These are phyloP conservation scores for Gomphus sp. DNA, from an alignment of 1,284 basidiomycete genomes.

Conservation along the genomic window DNA sequence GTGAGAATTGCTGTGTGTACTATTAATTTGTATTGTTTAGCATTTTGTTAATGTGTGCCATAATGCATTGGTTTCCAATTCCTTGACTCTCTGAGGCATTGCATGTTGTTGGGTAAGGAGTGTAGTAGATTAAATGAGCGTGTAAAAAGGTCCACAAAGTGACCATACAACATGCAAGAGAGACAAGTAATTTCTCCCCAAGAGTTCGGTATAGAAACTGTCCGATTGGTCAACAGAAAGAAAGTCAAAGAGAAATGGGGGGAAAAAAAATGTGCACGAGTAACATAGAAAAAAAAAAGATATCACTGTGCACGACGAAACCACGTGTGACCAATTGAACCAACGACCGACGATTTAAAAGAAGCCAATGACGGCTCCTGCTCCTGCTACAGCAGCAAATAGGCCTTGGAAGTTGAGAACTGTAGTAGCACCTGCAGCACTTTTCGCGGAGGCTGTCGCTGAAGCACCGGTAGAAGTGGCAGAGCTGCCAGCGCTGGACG, in stretches of 20 bases:
- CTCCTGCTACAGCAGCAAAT: background rate
- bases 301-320: background rate
- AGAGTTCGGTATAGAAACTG: background rate
- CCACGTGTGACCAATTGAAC: background rate
- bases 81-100: no score
- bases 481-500: conserved; percentile 15
- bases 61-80: no score
- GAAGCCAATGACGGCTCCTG: background rate
- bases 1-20: conserved; percentile 1
- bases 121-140: background rate
- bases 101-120: no score
- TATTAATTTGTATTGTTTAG: no score
- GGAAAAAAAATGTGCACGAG: no score
- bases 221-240: no score
- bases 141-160: background rate
- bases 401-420: background rate
- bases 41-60: background rate
- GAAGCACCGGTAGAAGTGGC: conserved; percentile 4
- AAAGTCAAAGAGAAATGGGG: no score
- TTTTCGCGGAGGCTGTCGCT: background rate
- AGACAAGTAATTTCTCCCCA: no score
- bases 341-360: background rate
- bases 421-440: background rate
- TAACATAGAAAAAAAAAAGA: no score
- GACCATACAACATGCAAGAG: background rate